Percentiles rank a stretch among this genome's conserved stretches.
phyloP scores from a whole-genome alignment of 2,329 filamentous ascomycete species.

The Incumbomyces delicatus region DNA sequence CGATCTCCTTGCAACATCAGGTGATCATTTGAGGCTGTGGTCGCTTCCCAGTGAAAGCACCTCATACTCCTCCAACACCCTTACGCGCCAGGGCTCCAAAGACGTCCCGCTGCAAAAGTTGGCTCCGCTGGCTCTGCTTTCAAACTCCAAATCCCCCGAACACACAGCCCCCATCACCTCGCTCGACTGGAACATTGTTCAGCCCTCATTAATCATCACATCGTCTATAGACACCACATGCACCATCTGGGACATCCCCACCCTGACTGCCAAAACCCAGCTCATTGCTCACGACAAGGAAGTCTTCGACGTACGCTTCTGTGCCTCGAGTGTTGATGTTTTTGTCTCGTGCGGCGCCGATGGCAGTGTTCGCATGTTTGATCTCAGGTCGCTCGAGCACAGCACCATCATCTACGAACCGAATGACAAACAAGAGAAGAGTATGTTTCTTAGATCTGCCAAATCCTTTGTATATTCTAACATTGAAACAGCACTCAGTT shows the following conservation, averaged over 20 bases:
- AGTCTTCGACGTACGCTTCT: constrained; percentile 91
- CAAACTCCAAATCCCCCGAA: constrained; percentile 96
- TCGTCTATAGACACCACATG: constrained; percentile 98
- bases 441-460: constrained; percentile 56
- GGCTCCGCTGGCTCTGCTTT: constrained; percentile 82
- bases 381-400: constrained; percentile 88
- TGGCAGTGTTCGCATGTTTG: constrained; percentile 97
- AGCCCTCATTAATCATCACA: constrained; percentile 93
- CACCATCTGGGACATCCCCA: constrained; percentile 99
- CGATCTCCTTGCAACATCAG: constrained; percentile 87
- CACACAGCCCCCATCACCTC: constrained; percentile 95
- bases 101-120: constrained; percentile 65
- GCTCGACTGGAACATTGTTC: constrained; percentile 95
- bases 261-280: constrained; percentile 93
- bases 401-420: constrained; percentile 99
- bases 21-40: constrained; percentile 89
- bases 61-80: constrained; percentile 55
- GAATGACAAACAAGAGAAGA: constrained; percentile 64
- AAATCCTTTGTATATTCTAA: constrained; percentile 24
- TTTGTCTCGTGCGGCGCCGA: constrained; percentile 97
- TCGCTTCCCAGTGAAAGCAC: constrained; percentile 57
- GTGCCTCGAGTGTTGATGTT: constrained; percentile 94
- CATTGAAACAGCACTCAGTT: constrained; percentile 9
- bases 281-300: constrained; percentile 98
- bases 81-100: constrained; percentile 47